Evolutionary conservation across 2,329 filamentous ascomycete genomes (phyloP), one percentile per base, ranked within the genome.

Genomic region (Pyrenophora tritici-repentis): DNA sequence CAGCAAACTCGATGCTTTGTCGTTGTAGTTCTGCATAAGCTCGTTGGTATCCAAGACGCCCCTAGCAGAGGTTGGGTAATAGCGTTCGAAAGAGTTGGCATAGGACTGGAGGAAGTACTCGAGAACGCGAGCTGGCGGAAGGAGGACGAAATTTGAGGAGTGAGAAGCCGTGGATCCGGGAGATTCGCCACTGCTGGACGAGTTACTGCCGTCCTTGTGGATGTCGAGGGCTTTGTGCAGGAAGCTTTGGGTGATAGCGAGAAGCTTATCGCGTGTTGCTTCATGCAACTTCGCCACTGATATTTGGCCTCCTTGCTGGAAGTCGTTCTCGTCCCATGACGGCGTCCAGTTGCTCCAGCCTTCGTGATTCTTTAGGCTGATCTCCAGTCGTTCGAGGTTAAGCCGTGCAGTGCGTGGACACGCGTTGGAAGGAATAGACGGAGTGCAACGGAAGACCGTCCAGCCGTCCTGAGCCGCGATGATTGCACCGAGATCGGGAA

Each of bases 201-300:
- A 75, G 45, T 75, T 65, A 20, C 63, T 70, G 2, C 80, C 78
- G 18, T 83, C 79, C 39, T 82, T 80, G 68, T 89, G 86, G 36
- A 86, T 87, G 12, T 88, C 84, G 3, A 89, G 78, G 1, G 87
- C 87, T 63, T 87, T 89, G 71, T 88, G 84, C 7, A 89, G 74
- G 66, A 88, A 89, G 35, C 79, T 83, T 67, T 89, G 86, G 0
- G 86, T 88, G 55, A 89, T 88, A 41, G 85, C 86, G n/a, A 88
- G 79, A 62, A 89, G 81, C 66, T 85, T 86, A 67, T 90, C 87
- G 26, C 86, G 79, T 2, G 85, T 86, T 37, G 79, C 74, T 47
- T 81, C 79, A 38, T 79, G 78, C 41, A 82, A 65, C 31, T 75
- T 77, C 62, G 79, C 75, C 10, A 81, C 78, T 4, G 72, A 72